These are phyloP conservation scores for Wickerhamiella lipophila DNA, from an alignment of 805 yeast genomes.

Conservation along the genomic window DNA sequence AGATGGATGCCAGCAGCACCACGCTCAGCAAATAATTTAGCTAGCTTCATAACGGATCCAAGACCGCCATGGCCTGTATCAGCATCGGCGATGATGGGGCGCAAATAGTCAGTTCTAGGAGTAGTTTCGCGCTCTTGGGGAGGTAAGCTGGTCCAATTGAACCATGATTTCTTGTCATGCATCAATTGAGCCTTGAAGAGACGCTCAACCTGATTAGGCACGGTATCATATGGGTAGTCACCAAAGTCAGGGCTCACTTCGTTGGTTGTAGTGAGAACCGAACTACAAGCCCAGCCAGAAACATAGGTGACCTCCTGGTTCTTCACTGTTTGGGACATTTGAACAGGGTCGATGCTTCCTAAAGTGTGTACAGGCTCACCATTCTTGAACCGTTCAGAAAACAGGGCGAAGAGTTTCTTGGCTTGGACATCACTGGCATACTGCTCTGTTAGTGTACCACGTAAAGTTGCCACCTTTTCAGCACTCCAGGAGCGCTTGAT, in stretches of 20 bases:
- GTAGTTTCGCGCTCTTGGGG: conserved; percentile 22
- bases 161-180: conserved; percentile 42
- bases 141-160: conserved; percentile 29
- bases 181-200: conserved; percentile 45
- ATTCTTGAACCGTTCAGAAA: conserved; percentile 32
- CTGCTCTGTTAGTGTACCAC: conserved; percentile 36
- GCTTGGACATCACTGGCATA: conserved; percentile 43
- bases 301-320: conserved; percentile 30
- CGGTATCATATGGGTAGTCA: conserved; percentile 57
- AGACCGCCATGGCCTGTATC: conserved; percentile 58
- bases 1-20: conserved; percentile 58
- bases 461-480: conserved; percentile 38
- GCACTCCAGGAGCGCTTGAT: conserved; percentile 43
- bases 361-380: conserved; percentile 42
- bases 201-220: conserved; percentile 53
- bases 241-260: conserved; percentile 58
- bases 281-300: conserved; percentile 25
- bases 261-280: conserved; percentile 45
- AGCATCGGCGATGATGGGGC: conserved; percentile 55
- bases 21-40: conserved; percentile 51
- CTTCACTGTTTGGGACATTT: conserved; percentile 43
- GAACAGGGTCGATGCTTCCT: conserved; percentile 53
- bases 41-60: conserved; percentile 50
- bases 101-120: conserved; percentile 37
- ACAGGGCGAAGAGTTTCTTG: conserved; percentile 36